phyloP scores from a whole-genome alignment of 192 early-diverging fungal species.

The Coemansia sp. region DNA sequence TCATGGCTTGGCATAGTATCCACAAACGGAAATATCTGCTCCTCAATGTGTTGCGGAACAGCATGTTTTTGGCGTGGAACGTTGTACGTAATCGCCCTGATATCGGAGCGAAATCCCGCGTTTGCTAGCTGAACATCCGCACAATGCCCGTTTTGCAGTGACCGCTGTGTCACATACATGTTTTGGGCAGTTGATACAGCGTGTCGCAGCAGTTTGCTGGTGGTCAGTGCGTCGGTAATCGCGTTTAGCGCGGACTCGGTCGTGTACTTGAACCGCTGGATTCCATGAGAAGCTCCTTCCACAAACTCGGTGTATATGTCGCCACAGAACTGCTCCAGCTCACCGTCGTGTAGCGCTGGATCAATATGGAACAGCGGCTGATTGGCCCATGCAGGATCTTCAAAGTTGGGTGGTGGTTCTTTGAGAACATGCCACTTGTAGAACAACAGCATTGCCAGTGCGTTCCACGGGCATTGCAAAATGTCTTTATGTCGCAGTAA shows the following conservation, averaged over 20 bases:
- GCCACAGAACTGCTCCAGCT: constrained; percentile 24
- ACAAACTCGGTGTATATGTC: constrained; percentile 31
- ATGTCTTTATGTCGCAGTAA: constrained; percentile 27
- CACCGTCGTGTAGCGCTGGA: constrained; percentile 12
- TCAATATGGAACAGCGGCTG: constrained; percentile 35
- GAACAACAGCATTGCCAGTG: constrained; percentile 36
- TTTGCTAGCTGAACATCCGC: constrained; percentile 20
- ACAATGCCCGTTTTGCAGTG: constrained; percentile 19
- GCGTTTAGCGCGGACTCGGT: neutral
- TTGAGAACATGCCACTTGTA: constrained; percentile 48
- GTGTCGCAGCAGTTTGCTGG: constrained; percentile 1
- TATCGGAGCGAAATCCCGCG: constrained; percentile 14
- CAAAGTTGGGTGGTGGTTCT: constrained; percentile 44
- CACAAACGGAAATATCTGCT: constrained; percentile 39
- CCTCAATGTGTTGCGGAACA: constrained; percentile 1
- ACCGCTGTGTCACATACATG: constrained; percentile 16
- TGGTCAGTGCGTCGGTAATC: constrained; percentile 4
- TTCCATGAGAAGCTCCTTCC: neutral
- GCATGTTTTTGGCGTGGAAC: constrained; percentile 15
- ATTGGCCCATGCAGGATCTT: constrained; percentile 22
- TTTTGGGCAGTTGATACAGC: constrained; percentile 10
- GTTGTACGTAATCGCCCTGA: neutral
- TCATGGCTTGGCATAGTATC: constrained; percentile 24
- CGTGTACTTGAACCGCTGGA: constrained; percentile 27
- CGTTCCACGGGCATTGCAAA: constrained; percentile 50